Evolutionary conservation across 441 rosid genomes (phyloP), one percentile per base, ranked within the genome.

Genomic region (Cnidoscolus chayamansa): DNA sequence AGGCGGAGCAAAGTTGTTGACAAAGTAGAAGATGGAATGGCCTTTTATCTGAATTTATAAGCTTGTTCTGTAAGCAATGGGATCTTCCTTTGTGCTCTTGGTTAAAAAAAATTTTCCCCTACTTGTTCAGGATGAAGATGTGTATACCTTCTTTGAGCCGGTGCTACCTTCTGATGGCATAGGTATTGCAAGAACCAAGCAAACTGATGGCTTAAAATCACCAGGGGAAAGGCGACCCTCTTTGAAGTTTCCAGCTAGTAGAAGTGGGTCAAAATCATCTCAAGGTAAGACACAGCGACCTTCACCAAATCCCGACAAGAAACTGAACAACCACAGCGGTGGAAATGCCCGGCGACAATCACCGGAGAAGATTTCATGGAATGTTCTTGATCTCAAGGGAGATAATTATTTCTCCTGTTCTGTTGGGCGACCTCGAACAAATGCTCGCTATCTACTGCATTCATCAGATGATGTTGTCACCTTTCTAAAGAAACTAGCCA

Each of bases 351-450:
- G 85, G 53, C 84, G 84, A 11, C 81, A 91, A 51, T 84, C 92
- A 20, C 85, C 88, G 0, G 97, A 89, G 61, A 93, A 88, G 80
- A 88, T 81, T 50, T 89, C 99, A 11, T 91, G 97, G 96, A 93
- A 88, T 51, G 98, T 96, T 79, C 99, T 96, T 56, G 99, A 96
- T 85, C 98, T 96, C 75, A 96, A 91, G 81, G 91, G 89, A 67
- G 97, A 93, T 55, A 92, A 96, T 74, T 96, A 96, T 84, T 96
- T 96, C 87, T 96, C 99, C 9, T 91, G 98, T 60, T 85, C 99
- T 1, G 99, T 96, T 7, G 97, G 97, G n/a, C 85, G 99, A 73
- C 82, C 82, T 13, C 92, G 94, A 2, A 88, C 99, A 6, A 87
- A 58, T 74, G 99, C 99, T 67, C 87, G 98, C 8, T 96, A 90